phyloP scores from a whole-genome alignment of 1,284 basidiomycete genomes.

The Fomes fomentarius region DNA sequence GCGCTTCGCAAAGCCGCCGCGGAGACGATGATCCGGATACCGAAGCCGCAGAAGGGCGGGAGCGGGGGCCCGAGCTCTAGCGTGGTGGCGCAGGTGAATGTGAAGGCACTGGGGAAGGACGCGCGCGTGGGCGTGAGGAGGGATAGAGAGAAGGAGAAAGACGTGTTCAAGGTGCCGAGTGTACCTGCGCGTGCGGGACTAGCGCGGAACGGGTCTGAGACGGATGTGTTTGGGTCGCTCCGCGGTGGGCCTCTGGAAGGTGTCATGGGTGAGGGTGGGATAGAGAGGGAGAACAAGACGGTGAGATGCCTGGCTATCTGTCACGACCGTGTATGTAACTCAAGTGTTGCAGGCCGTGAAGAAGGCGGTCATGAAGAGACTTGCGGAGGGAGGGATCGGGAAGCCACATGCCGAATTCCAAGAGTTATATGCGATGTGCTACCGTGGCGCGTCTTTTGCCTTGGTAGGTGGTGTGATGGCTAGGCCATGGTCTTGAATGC shows the following conservation, averaged over 20 bases:
- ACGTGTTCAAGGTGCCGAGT: constrained; percentile 42
- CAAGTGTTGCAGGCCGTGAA: constrained; percentile 47
- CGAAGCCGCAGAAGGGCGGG: constrained; percentile 26
- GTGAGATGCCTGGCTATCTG: constrained; percentile 38
- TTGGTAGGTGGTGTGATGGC: constrained; percentile 27
- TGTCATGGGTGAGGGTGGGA: constrained; percentile 16
- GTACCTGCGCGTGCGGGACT: constrained; percentile 32
- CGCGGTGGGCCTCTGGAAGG: constrained; percentile 19
- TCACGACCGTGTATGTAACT: no score
- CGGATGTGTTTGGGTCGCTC: constrained; percentile 54
- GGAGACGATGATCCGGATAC: constrained; percentile 41
- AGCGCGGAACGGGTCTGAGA: constrained; percentile 27
- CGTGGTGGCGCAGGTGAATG: not conserved
- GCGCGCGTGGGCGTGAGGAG: constrained; percentile 17
- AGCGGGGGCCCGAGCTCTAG: constrained; percentile 4
- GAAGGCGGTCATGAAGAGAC: constrained; percentile 40
- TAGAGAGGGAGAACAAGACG: constrained; percentile 47
- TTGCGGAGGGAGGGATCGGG: constrained; percentile 46
- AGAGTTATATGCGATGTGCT: constrained; percentile 36
- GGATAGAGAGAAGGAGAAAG: constrained; percentile 25
- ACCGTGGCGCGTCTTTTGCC: constrained; percentile 38
- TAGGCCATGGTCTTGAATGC: constrained; percentile 3
- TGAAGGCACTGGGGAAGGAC: constrained; percentile 22
- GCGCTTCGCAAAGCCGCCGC: constrained; percentile 33
- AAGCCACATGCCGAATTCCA: constrained; percentile 63